Conservation (phyloP, 2,329 filamentous ascomycete species). For the Raffaelea deltoideospora region DNA sequence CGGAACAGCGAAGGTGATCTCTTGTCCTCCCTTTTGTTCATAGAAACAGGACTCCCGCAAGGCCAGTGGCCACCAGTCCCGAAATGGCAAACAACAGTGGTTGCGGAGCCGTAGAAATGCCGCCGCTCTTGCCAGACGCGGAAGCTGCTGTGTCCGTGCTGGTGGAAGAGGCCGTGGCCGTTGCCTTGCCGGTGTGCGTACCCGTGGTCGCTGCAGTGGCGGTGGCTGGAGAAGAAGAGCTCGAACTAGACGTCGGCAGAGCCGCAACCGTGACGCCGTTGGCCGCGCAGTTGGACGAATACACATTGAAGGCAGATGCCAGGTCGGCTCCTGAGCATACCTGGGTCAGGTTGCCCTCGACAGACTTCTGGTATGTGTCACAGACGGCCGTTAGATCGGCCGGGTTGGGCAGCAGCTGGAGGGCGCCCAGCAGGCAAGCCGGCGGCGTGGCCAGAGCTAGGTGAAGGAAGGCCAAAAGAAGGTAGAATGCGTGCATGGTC, state of each 20-base stretch:
- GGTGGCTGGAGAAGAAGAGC: background rate
- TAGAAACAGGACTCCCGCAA: constrained; percentile 1
- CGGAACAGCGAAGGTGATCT: too few species aligned
- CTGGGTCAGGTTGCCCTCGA: constrained; percentile 4
- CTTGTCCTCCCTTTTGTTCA: background rate
- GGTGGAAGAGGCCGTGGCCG: background rate
- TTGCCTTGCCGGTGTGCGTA: background rate
- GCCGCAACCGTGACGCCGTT: constrained; percentile 3
- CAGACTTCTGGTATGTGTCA: constrained; percentile 1
- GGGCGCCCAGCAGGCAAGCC: constrained; percentile 6
- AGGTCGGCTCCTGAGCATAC: constrained; percentile 3
- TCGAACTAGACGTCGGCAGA: background rate
- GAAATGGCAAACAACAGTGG: background rate
- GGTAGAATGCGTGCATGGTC: too few species aligned
- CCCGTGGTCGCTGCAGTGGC: background rate
- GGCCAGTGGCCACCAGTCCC: constrained; percentile 1
- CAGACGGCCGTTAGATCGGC: constrained; percentile 3
- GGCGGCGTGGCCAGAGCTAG: constrained; percentile 3
- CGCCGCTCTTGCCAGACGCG: background rate
- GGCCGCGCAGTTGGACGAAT: constrained; percentile 3
- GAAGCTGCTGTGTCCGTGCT: background rate
- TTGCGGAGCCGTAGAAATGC: background rate
- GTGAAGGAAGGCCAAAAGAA: background rate
- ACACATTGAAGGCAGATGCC: constrained; percentile 2
- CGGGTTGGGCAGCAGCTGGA: constrained; percentile 5